Evolutionary conservation across 805 yeast species (phyloP).

Genomic region (Vanderwaltozyma polyspora): DNA sequence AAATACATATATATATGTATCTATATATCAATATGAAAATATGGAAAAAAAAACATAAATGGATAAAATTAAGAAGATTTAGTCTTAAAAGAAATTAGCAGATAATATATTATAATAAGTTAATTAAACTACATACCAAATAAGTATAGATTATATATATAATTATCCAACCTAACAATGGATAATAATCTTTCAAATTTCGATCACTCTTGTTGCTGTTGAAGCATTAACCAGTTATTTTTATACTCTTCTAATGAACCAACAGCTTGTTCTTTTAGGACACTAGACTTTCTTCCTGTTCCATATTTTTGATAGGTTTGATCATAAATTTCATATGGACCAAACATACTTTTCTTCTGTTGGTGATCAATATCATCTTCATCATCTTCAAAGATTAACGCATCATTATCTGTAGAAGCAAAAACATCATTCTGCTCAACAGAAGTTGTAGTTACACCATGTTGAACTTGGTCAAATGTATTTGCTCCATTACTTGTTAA

Average conservation of each 20-base stretch:
- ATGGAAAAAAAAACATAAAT: no score
- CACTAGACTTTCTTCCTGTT: constrained; percentile 18
- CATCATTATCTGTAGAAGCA: constrained; percentile 21
- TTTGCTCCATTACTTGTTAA: neutral
- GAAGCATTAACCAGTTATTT: constrained; percentile 28
- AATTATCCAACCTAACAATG: no score
- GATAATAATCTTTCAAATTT: no score
- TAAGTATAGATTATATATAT: no score
- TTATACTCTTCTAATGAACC: constrained; percentile 29
- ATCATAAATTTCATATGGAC: constrained; percentile 12
- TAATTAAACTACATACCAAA: no score
- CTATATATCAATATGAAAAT: no score
- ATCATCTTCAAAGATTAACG: constrained; percentile 25
- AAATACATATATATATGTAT: no score
- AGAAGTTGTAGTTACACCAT: constrained; percentile 19
- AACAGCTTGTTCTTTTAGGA: constrained; percentile 25
- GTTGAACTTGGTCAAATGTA: constrained; percentile 10
- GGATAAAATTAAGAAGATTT: no score
- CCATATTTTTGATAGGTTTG: constrained; percentile 5
- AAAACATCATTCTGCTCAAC: constrained; percentile 21
- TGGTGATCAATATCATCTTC: constrained; percentile 6
- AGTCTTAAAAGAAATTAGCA: no score
- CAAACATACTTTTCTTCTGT: constrained; percentile 6
- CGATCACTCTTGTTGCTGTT: constrained; percentile 27
- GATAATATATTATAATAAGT: no score